Base-by-base conservation (phyloP, 1,284 basidiomycete species). In the Neonothopanus nambi region DNA sequence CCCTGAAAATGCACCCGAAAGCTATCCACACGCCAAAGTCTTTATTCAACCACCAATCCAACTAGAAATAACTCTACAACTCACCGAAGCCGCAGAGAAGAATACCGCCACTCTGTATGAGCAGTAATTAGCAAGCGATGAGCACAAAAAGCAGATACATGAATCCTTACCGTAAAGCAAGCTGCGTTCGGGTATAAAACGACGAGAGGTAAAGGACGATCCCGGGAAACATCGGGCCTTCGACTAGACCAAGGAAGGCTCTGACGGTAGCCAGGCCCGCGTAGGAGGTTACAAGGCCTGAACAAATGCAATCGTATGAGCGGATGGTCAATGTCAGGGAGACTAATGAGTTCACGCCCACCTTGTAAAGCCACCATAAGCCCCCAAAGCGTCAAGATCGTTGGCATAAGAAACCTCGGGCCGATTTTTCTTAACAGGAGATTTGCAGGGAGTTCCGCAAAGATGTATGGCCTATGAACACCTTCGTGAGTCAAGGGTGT, bases 1-100 rank as follows among this genome's bases (percentile, higher is more conserved):
- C n/a, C 84, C 82, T 15, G 81, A 82, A 59, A 86, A 85, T 0
- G 82, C 82, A 12, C 83, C 77, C 0, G 81, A 78, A 30, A 57
- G 48, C 55, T 57, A 46, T 20, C 24, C n/a, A n/a, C n/a, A n/a
- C n/a, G n/a, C n/a, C n/a, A n/a, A n/a, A n/a, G n/a, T n/a, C n/a
- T n/a, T n/a, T n/a, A n/a, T n/a, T n/a, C n/a, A n/a, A n/a, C n/a
- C n/a, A n/a, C n/a, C n/a, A n/a, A n/a, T n/a, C n/a, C n/a, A n/a
- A n/a, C n/a, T n/a, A n/a, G n/a, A n/a, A n/a, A n/a, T n/a, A n/a
- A n/a, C n/a, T n/a, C n/a, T n/a, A n/a, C n/a, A 18, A 45, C 46
- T 30, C n/a, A 84, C 73, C 5, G 82, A 82, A 35, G 81, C 77
- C 2, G 76, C 68, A 0, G 78, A 80, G 58, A 81, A 82, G 63